phyloP scores from a whole-genome alignment of 2,329 filamentous ascomycete species.

The Epichloe glyceriae region DNA sequence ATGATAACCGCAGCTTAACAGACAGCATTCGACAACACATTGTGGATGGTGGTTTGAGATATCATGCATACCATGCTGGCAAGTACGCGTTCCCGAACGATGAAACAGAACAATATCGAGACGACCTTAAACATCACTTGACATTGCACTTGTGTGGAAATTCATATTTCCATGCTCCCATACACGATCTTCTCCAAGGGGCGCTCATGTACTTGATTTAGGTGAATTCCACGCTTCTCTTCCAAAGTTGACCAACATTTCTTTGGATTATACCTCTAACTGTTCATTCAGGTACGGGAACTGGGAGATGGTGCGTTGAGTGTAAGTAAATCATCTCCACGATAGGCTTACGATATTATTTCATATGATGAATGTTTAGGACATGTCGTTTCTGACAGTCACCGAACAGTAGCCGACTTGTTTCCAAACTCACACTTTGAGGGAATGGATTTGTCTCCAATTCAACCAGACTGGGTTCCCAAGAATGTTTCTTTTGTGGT shows the following conservation, averaged over 20 bases:
- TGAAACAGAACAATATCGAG: slow-evolving; percentile 28
- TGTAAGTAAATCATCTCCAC: slow-evolving; percentile 22
- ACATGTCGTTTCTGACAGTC: not conserved
- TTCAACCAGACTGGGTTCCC: slow-evolving; percentile 38
- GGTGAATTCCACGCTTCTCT: slow-evolving; percentile 18
- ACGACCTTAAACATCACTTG: slow-evolving; percentile 28
- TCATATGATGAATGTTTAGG: not conserved
- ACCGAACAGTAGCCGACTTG: slow-evolving; percentile 29
- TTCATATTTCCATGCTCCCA: slow-evolving; percentile 30
- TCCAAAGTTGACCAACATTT: not conserved
- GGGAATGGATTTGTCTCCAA: slow-evolving; percentile 38
- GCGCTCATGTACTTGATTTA: slow-evolving; percentile 33
- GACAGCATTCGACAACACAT: slow-evolving; percentile 31
- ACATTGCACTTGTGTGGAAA: slow-evolving; percentile 26
- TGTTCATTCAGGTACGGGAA: slow-evolving; percentile 30
- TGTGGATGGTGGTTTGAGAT: slow-evolving; percentile 26
- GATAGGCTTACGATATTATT: not conserved
- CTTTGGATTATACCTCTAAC: not conserved
- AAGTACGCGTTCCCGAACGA: slow-evolving; percentile 32
- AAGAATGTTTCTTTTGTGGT: slow-evolving; percentile 38
- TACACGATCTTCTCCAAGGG: slow-evolving; percentile 24
- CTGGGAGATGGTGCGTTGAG: slow-evolving; percentile 37
- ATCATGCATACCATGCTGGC: slow-evolving; percentile 28
- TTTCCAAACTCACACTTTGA: slow-evolving; percentile 31
- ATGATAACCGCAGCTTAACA: slow-evolving; percentile 28